A percentile compares a stretch with the other conserved stretches of the same genome.
Evolutionary conservation across 208 protist species (phyloP).

Genomic region (Porcisia deanei): DNA sequence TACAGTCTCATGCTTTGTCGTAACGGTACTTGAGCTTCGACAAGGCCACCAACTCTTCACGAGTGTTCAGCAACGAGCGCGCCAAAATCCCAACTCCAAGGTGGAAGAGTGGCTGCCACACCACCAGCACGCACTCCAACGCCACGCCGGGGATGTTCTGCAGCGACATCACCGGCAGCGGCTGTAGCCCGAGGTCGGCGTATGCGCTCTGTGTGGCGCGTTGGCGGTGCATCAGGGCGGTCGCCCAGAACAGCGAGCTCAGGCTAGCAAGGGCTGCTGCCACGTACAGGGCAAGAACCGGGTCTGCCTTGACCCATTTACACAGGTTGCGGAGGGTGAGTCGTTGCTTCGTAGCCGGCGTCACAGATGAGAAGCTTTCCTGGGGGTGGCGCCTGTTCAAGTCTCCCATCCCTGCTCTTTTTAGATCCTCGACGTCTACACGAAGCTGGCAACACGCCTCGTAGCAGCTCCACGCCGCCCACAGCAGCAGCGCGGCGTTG

Average conservation of each 20-base stretch:
- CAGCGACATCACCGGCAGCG: constrained; percentile 15
- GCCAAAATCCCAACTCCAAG: constrained; percentile 38
- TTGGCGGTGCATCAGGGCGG: constrained; percentile 15
- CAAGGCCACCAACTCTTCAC: constrained; percentile 50
- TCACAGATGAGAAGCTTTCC: not conserved
- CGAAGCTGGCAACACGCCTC: constrained; percentile 23
- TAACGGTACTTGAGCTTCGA: constrained; percentile 66
- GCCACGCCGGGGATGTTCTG: constrained; percentile 14
- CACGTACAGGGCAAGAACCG: constrained; percentile 12
- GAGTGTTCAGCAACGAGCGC: constrained; percentile 41
- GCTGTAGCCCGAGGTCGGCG: constrained; percentile 2
- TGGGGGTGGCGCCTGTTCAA: constrained; percentile 3
- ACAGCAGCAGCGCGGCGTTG: constrained; percentile 26
- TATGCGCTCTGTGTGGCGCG: constrained; percentile 11
- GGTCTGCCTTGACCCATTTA: constrained; percentile 11
- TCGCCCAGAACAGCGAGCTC: constrained; percentile 17
- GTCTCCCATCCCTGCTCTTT: constrained; percentile 10
- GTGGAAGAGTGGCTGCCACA: constrained; percentile 84
- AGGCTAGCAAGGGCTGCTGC: constrained; percentile 10
- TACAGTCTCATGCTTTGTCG: constrained; percentile 46
- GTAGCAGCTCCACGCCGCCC: constrained; percentile 30
- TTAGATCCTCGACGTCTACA: constrained; percentile 29
- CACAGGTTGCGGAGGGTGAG: not conserved
- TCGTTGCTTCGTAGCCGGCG: not conserved
- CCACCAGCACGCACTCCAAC: constrained; percentile 52